These are phyloP conservation scores for Voacanga thouarsii DNA, from an alignment of 257 asterid genomes.

Conservation along the genomic window DNA sequence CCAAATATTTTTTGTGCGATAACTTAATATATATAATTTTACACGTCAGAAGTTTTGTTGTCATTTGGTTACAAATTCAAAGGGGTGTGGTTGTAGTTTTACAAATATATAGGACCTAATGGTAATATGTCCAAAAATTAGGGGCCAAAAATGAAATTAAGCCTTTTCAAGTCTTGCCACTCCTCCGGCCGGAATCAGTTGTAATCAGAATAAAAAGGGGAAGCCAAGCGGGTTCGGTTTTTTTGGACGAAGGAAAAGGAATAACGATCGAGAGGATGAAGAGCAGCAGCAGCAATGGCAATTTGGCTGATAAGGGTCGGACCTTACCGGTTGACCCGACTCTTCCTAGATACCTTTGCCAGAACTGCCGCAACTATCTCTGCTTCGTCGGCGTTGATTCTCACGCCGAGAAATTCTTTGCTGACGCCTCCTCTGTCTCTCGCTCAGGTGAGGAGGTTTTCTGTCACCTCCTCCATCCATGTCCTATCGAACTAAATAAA, in stretches of 20 bases:
- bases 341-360: conserved; percentile 91
- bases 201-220: background rate
- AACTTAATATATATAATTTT: too few relatives aligned
- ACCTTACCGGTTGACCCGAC: conserved; percentile 82
- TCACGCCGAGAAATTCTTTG: conserved; percentile 62
- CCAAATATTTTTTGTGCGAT: too few relatives aligned
- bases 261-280: conserved; percentile 8
- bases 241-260: background rate
- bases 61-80: too few relatives aligned
- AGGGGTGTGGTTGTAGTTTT: too few relatives aligned
- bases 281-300: conserved; percentile 44
- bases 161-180: background rate
- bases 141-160: background rate
- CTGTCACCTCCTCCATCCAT: background rate
- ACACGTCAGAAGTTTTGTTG: too few relatives aligned
- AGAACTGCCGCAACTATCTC: conserved; percentile 86
- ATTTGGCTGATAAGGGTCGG: conserved; percentile 63
- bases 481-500: background rate
- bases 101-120: too few relatives aligned
- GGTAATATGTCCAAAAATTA: too few relatives aligned
- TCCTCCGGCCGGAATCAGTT: background rate
- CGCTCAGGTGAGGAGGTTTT: background rate
- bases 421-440: conserved; percentile 21
- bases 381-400: conserved; percentile 79
- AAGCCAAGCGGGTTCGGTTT: background rate